phyloP scores from a whole-genome alignment of 352 stramenopile genomes.

The Blastocystis hominis region DNA sequence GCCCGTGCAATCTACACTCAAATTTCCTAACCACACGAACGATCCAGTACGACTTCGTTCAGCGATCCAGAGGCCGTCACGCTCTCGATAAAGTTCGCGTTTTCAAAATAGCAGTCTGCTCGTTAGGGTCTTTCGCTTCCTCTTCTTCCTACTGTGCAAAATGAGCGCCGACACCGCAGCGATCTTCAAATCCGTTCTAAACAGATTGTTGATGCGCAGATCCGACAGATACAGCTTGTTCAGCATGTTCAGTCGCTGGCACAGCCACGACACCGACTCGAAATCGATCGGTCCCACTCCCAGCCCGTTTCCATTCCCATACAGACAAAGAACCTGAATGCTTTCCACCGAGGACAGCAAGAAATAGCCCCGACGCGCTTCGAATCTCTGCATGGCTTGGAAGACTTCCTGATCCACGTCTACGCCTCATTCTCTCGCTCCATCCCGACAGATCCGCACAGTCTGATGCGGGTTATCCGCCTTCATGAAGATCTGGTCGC shows the following conservation, averaged over 20 bases:
- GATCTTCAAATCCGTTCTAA: not conserved
- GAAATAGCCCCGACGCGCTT: not conserved
- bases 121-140: not conserved
- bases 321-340: not conserved
- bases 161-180: not conserved
- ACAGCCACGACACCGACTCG: not conserved
- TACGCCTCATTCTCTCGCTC: not conserved
- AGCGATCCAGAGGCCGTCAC: not conserved
- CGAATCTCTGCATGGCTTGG: not conserved
- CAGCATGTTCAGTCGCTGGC: not conserved
- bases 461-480: not conserved
- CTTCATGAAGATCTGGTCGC: not conserved
- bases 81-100: not conserved
- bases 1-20: constrained; percentile 36
- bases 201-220: not conserved
- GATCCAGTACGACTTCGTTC: not conserved
- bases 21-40: not conserved
- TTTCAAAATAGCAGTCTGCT: not conserved
- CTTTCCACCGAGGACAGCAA: not conserved
- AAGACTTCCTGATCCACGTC: not conserved
- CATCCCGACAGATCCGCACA: not conserved
- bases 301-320: not conserved
- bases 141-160: not conserved
- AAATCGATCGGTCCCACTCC: not conserved
- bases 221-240: not conserved